phyloP scores from a whole-genome alignment of 441 rosid genomes.

The Biscutella laevigata region DNA sequence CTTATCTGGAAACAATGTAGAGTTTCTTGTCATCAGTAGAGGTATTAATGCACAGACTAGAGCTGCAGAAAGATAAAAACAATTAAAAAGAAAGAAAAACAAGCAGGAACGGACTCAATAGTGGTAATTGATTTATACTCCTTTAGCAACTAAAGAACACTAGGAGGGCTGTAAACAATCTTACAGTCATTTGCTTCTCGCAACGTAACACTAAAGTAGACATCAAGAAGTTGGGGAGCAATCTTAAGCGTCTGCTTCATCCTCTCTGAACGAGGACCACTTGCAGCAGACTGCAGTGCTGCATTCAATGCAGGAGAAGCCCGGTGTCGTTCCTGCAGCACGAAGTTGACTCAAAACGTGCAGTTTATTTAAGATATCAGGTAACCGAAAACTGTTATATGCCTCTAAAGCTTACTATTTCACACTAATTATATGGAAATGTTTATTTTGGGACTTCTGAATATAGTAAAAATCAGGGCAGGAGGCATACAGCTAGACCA shows the following conservation, averaged over 20 bases:
- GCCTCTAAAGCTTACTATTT: neutral
- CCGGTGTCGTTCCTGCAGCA: constrained; percentile 80
- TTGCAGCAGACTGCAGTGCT: constrained; percentile 68
- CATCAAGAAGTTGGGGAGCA: constrained; percentile 69
- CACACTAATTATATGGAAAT: neutral
- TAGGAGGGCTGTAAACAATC: constrained; percentile 19
- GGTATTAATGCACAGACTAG: constrained; percentile 81
- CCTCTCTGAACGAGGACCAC: constrained; percentile 59
- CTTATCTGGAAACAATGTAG: constrained; percentile 70
- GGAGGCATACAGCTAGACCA: constrained; percentile 67
- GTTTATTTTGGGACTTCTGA: constrained; percentile 5
- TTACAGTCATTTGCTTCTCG: constrained; percentile 68
- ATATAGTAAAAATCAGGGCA: constrained; percentile 3
- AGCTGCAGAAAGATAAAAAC: constrained; percentile 43
- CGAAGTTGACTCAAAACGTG: constrained; percentile 4
- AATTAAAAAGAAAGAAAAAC: neutral
- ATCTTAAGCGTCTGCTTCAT: constrained; percentile 61
- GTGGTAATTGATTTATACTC: neutral
- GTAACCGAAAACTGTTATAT: neutral
- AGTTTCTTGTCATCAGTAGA: constrained; percentile 72
- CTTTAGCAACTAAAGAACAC: neutral
- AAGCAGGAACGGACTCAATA: constrained; percentile 5
- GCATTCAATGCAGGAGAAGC: constrained; percentile 68
- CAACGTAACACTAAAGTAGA: constrained; percentile 59
- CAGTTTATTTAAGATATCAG: neutral